Conservation (phyloP, 1,284 basidiomycete species). For the Boletus semigastroideus region DNA sequence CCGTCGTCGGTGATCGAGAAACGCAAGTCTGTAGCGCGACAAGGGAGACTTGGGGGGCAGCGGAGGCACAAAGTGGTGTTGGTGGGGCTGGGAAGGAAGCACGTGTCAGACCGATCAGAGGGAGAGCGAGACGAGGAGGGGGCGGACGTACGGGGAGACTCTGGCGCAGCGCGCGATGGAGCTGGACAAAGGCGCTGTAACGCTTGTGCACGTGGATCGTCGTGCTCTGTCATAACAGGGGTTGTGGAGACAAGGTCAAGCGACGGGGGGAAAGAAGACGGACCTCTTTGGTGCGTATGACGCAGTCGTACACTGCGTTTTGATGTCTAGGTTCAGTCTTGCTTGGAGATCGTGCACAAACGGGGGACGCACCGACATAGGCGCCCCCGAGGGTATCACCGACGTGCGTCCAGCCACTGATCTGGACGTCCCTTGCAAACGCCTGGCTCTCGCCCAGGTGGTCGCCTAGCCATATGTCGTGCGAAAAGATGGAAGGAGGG, state of each 20-base stretch:
- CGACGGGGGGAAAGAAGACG: neutral
- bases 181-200: slow-evolving; percentile 66
- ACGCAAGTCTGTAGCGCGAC: slow-evolving; percentile 64
- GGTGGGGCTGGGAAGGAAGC: slow-evolving; percentile 36
- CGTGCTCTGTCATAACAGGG: slow-evolving; percentile 44
- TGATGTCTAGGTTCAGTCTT: neutral
- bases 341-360: neutral
- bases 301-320: slow-evolving; percentile 59
- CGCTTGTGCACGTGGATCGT: slow-evolving; percentile 67
- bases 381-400: slow-evolving; percentile 60
- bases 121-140: neutral
- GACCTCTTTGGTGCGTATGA: slow-evolving; percentile 61
- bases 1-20: slow-evolving; percentile 68
- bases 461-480: slow-evolving; percentile 62
- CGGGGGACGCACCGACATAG: slow-evolving; percentile 52
- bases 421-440: slow-evolving; percentile 62
- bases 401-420: slow-evolving; percentile 68
- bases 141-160: slow-evolving; percentile 55
- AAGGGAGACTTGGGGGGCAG: slow-evolving; percentile 73
- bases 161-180: slow-evolving; percentile 49
- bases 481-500: slow-evolving; percentile 62
- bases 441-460: slow-evolving; percentile 49
- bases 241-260: neutral
- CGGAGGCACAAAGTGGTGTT: slow-evolving; percentile 49
- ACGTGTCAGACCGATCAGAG: neutral